Percentiles rank a stretch among this genome's conserved stretches.
phyloP scores from a whole-genome alignment of 129 eudicot genomes.

The Chrysanthemum makinoi region DNA sequence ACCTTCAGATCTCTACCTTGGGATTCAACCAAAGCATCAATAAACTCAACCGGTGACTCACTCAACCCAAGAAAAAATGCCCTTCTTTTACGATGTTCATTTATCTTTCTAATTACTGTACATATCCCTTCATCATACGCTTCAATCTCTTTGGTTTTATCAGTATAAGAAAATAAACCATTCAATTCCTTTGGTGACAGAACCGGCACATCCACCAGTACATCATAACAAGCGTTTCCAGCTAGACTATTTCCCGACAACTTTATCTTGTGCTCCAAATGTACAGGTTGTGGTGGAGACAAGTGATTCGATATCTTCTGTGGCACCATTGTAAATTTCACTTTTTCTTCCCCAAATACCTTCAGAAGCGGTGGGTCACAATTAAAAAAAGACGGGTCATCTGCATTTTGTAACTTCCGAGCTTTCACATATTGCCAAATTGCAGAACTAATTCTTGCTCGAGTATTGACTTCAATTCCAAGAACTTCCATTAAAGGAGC shows the following conservation, averaged over 20 bases:
- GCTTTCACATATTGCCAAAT: conserved; percentile 97
- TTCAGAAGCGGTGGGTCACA: conserved; percentile 85
- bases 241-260: conserved; percentile 80
- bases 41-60: conserved; percentile 90
- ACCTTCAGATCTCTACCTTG: conserved; percentile 81
- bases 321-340: conserved; percentile 69
- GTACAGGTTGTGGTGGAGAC: conserved; percentile 87
- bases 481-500: conserved; percentile 77
- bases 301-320: conserved; percentile 75
- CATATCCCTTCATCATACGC: conserved; percentile 87
- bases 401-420: conserved; percentile 66
- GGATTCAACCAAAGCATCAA: conserved; percentile 81
- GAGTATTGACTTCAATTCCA: conserved; percentile 89
- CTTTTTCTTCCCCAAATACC: conserved; percentile 76
- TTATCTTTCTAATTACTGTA: conserved; percentile 72
- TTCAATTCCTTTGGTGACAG: conserved; percentile 79
- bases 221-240: conserved; percentile 91
- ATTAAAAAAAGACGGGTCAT: conserved; percentile 75
- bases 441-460: conserved; percentile 78
- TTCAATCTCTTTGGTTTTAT: conserved; percentile 82
- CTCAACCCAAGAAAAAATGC: conserved; percentile 97
- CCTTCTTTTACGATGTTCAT: conserved; percentile 82
- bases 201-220: conserved; percentile 84
- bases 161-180: conserved; percentile 68
- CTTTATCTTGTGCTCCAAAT: conserved; percentile 84